Evolutionary conservation across 1,284 basidiomycete species (phyloP).

Genomic region (Ceratobasidium sp.): DNA sequence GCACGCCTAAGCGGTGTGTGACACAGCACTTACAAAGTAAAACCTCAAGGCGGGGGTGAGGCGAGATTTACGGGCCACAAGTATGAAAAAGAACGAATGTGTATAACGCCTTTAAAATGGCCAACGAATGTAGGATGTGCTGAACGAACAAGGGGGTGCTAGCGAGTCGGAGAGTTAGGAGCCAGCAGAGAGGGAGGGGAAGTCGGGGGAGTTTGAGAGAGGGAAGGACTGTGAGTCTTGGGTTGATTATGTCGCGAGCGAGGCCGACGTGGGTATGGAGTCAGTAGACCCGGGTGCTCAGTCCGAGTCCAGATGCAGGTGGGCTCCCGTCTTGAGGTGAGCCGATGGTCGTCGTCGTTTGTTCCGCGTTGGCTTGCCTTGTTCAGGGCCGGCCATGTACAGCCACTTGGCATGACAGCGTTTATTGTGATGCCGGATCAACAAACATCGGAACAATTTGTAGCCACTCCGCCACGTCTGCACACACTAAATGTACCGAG

Average conservation of each 20-base stretch:
- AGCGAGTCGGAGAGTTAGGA: neutral
- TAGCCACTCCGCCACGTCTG: constrained; percentile 1
- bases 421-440: constrained; percentile 9
- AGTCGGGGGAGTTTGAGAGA: constrained; percentile 1
- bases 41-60: constrained; percentile 38
- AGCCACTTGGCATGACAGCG: constrained; percentile 3
- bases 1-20: constrained; percentile 13
- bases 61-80: constrained; percentile 31
- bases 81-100: constrained; percentile 29
- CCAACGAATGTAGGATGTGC: constrained; percentile 30
- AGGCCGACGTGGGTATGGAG: constrained; percentile 39
- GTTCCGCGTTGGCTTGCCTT: constrained; percentile 25
- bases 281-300: constrained; percentile 43
- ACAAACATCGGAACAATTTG: constrained; percentile 38
- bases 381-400: constrained; percentile 38
- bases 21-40: constrained; percentile 32
- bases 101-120: constrained; percentile 33
- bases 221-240: constrained; percentile 4
- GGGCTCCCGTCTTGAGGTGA: constrained; percentile 38
- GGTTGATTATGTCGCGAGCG: constrained; percentile 37
- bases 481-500: constrained; percentile 29
- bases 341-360: constrained; percentile 40
- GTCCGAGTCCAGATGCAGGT: constrained; percentile 42
- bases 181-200: neutral
- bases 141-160: neutral